Evolutionary conservation across 768 basidiomycete genomes (phyloP).

Genomic region (Rhodosporidiobolus sp.): DNA sequence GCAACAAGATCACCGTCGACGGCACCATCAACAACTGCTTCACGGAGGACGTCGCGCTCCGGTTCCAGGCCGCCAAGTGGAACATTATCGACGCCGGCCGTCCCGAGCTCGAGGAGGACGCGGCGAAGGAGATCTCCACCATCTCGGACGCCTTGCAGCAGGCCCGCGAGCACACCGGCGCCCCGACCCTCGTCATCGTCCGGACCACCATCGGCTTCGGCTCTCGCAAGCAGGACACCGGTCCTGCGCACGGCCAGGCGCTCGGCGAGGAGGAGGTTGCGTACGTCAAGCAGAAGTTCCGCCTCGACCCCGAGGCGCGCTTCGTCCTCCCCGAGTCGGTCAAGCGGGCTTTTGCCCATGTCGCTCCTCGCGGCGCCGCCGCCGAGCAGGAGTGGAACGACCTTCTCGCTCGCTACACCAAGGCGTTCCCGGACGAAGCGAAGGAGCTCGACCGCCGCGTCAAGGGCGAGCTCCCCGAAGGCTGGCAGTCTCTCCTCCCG

Average conservation of each 20-base stretch:
- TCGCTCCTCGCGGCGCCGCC: conserved; percentile 67
- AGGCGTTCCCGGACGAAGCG: conserved; percentile 77
- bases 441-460: conserved; percentile 81
- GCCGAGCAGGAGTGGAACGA: conserved; percentile 70
- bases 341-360: conserved; percentile 63
- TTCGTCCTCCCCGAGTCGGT: conserved; percentile 74
- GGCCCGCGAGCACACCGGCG: conserved; percentile 4
- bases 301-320: conserved; percentile 67
- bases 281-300: conserved; percentile 74
- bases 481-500: conserved; percentile 79
- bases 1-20: conserved; percentile 96
- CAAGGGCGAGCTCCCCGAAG: conserved; percentile 70
- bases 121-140: conserved; percentile 65
- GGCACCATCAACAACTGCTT: conserved; percentile 86
- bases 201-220: conserved; percentile 89
- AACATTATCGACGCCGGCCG: conserved; percentile 83
- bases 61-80: conserved; percentile 89
- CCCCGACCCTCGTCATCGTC: conserved; percentile 10
- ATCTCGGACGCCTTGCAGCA: conserved; percentile 48
- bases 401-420: conserved; percentile 63
- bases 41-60: conserved; percentile 83
- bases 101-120: conserved; percentile 67
- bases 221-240: conserved; percentile 84
- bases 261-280: conserved; percentile 86
- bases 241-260: conserved; percentile 87